Base-by-base conservation (phyloP, 352 stramenopile species). In the Phytophthora meadii region DNA sequence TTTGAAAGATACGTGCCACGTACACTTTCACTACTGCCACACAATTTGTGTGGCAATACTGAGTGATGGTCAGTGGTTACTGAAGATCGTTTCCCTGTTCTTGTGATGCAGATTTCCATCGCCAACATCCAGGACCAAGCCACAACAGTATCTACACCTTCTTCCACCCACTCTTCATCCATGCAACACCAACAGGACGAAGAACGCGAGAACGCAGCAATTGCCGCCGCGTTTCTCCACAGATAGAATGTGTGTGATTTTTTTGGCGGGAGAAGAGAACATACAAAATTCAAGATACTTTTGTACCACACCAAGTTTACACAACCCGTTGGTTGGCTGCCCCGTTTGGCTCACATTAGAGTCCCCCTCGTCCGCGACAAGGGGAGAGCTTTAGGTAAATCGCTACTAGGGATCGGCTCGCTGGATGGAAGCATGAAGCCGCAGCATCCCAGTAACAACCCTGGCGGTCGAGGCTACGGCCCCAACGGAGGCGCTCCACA, bases 391-490 rank as follows among this genome's bases (percentile, higher is more conserved):
- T 71, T 46, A 65, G 67, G 46, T 50, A 52, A 63, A 41, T 44
- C 25, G 45, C n/a, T 22, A 32, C 30, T 36, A 46, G 40, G 34
- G 48, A 61, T 53, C 49, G 24, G 34, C 53, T 39, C 54, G 47
- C 63, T 87, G 48, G 59, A 87, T 84, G 78, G 67, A 76, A 81
- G 72, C 48, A 83, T 81, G 79, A 88, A 86, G 70, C 60, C 74
- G 49, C 77, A 84, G 37, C 74, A 85, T 53, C 42, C 52, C 50
- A 82, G 52, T 68, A 63, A 52, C 58, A 65, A 61, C 37, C 39
- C 68, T 45, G 58, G 62, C 47, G 58, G 62, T 40, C 56, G 54
- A 32, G 53, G 59, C 68, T 86, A 80, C 61, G 66, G 64, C 57
- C 51, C 53, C 36, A 69, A 30, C 58, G 15, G 57, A 34, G 64